Conservation (phyloP, 257 asterid genomes). For the Gardenia jasminoides region DNA sequence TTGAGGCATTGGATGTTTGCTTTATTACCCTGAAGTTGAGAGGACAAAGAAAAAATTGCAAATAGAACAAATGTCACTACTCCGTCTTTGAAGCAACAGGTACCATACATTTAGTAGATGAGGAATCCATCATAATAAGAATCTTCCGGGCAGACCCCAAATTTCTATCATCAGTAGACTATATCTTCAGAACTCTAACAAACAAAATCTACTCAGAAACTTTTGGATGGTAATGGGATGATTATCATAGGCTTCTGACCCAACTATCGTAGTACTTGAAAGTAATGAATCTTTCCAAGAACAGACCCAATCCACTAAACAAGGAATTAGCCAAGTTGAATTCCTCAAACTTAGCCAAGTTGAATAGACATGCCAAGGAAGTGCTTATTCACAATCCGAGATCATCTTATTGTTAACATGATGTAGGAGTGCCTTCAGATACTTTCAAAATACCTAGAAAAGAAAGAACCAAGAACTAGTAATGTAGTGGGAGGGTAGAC, state of each 20-base stretch:
- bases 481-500: neutral
- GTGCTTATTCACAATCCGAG: no score
- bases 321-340: neutral
- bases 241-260: neutral
- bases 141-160: neutral
- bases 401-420: neutral
- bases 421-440: neutral
- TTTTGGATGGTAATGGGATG: no score
- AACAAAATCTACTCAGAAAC: neutral
- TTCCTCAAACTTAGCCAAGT: no score
- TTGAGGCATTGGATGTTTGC: slow-evolving; percentile 41
- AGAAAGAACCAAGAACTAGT: neutral
- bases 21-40: slow-evolving; percentile 69
- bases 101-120: neutral
- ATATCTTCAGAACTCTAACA: neutral
- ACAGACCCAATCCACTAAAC: neutral
- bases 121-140: neutral
- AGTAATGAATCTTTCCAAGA: neutral
- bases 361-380: neutral
- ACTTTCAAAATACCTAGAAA: neutral
- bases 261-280: neutral
- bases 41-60: neutral
- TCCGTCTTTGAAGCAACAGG: neutral
- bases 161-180: neutral
- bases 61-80: neutral